Conservation (phyloP, 257 asterid species). For the Salvia hispanica region DNA sequence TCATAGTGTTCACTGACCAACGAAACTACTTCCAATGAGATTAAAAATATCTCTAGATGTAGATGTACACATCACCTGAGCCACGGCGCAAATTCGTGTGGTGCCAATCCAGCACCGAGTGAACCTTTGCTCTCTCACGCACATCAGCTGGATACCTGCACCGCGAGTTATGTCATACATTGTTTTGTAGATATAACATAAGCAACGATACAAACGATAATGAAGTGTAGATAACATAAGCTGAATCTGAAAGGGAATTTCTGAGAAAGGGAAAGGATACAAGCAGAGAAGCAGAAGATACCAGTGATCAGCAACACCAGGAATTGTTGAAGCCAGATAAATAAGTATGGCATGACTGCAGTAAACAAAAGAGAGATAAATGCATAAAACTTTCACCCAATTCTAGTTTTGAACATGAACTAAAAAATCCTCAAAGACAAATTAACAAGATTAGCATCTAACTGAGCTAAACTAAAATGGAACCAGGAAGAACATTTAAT, state of each 20-base stretch:
- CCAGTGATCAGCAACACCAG: constrained; percentile 93
- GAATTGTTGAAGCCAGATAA: constrained; percentile 69
- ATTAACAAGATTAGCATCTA: not conserved
- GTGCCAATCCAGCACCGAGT: constrained; percentile 92
- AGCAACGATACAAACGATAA: too few relatives aligned
- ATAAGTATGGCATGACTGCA: constrained; percentile 85
- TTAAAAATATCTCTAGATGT: not conserved
- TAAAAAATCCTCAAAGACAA: too few relatives aligned
- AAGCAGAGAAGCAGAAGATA: constrained; percentile 35
- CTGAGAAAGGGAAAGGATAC: too few relatives aligned
- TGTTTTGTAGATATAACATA: not conserved
- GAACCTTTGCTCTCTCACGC: constrained; percentile 65
- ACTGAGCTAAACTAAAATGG: not conserved
- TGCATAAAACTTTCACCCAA: too few relatives aligned
- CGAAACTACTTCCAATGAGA: not conserved
- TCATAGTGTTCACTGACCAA: not conserved
- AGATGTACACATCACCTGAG: constrained; percentile 48
- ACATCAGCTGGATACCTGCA: constrained; percentile 86
- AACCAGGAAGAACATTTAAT: too few relatives aligned
- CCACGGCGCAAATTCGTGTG: constrained; percentile 69
- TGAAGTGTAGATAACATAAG: too few relatives aligned
- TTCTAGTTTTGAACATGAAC: too few relatives aligned
- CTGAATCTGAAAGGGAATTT: too few relatives aligned
- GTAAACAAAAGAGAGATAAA: too few relatives aligned
- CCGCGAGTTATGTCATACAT: not conserved